phyloP scores from a whole-genome alignment of 2,329 filamentous ascomycete genomes.

The Endothia cerciana region DNA sequence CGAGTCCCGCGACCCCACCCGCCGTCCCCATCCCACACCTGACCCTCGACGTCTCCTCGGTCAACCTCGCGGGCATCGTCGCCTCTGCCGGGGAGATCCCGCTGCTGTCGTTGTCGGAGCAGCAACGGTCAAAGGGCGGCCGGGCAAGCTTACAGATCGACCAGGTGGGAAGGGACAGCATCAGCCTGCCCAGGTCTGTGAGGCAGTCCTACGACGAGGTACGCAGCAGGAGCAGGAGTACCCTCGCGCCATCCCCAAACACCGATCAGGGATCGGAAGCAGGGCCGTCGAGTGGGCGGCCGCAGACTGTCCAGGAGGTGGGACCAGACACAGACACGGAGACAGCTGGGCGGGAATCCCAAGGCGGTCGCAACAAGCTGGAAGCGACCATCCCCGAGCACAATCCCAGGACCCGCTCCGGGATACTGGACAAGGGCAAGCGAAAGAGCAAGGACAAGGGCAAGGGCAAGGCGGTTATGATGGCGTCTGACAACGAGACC shows the following conservation, averaged over 20 bases:
- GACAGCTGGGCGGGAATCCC: slow-evolving; percentile 27
- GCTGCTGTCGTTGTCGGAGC: slow-evolving; percentile 55
- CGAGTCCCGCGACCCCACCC: slow-evolving; percentile 55
- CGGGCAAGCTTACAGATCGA: slow-evolving; percentile 58
- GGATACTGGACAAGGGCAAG: not conserved
- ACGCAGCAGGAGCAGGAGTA: slow-evolving; percentile 34
- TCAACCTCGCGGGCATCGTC: slow-evolving; percentile 44
- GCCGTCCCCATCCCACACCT: slow-evolving; percentile 54
- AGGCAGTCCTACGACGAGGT: slow-evolving; percentile 59
- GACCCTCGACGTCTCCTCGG: slow-evolving; percentile 43
- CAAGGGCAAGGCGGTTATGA: slow-evolving; percentile 57
- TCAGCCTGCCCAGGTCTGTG: slow-evolving; percentile 58
- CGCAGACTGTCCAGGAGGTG: slow-evolving; percentile 30
- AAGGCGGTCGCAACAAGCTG: slow-evolving; percentile 11
- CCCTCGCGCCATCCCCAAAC: slow-evolving; percentile 39
- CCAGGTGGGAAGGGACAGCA: slow-evolving; percentile 49
- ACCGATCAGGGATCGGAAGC: slow-evolving; percentile 30
- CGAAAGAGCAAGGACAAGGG: slow-evolving; percentile 47
- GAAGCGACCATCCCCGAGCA: slow-evolving; percentile 8
- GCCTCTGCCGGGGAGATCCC: slow-evolving; percentile 53
- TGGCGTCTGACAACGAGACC: slow-evolving; percentile 42
- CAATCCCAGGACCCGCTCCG: not conserved
- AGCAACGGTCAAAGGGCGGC: slow-evolving; percentile 49
- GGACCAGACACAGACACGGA: slow-evolving; percentile 37
- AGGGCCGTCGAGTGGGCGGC: slow-evolving; percentile 22